These are phyloP conservation scores for Podospora pseudoanserina DNA, from an alignment of 495 filamentous ascomycete species.

Conservation along the genomic window DNA sequence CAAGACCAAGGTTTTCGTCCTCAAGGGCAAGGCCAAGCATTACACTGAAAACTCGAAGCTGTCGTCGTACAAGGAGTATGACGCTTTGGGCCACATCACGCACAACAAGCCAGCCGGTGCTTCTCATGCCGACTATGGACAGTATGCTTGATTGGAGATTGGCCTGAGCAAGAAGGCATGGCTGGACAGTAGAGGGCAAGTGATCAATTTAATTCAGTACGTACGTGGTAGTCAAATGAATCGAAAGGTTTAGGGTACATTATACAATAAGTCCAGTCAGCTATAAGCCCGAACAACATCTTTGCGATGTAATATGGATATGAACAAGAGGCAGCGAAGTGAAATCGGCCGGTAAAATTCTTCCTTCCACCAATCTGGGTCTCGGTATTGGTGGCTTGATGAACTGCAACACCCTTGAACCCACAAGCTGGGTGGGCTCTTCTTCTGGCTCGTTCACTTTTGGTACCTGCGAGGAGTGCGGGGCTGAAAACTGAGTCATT, in stretches of 20 bases:
- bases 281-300: not conserved
- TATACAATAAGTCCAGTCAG: too few relatives aligned
- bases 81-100: not conserved
- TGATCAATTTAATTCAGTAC: too few relatives aligned
- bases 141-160: not conserved
- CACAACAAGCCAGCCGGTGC: not conserved
- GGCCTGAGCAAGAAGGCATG: too few relatives aligned
- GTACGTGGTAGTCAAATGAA: too few relatives aligned
- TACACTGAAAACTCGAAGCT: not conserved
- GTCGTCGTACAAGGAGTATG: not conserved
- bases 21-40: slow-evolving; percentile 11
- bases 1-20: slow-evolving; percentile 11
- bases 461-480: not conserved
- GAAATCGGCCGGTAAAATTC: not conserved
- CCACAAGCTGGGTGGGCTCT: not conserved
- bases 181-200: too few relatives aligned
- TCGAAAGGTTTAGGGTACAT: too few relatives aligned
- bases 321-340: not conserved
- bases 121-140: not conserved
- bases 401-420: not conserved
- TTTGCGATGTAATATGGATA: not conserved
- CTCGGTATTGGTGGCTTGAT: not conserved
- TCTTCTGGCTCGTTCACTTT: not conserved
- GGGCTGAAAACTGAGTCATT: not conserved
- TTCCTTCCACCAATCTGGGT: not conserved